Conservation (phyloP, 495 filamentous ascomycete genomes). For the Hypoxylon fragiforme region DNA sequence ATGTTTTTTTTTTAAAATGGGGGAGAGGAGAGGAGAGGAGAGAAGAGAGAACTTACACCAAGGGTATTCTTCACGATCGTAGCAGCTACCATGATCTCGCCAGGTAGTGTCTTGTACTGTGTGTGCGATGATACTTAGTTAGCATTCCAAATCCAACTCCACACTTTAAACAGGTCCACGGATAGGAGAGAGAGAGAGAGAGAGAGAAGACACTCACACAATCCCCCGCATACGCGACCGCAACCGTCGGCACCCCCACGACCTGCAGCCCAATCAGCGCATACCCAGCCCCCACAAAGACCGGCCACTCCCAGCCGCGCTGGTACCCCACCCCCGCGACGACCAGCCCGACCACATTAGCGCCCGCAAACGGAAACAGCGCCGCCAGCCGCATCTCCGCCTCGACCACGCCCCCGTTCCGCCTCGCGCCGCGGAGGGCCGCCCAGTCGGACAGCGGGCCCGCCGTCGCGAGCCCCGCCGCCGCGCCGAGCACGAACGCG, state of each 20-base stretch:
- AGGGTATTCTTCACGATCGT: conserved; percentile 63
- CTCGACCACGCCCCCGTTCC: conserved; percentile 63
- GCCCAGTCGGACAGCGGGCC: conserved; percentile 64
- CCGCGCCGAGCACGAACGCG: conserved; percentile 37
- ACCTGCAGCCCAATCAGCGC: conserved; percentile 60
- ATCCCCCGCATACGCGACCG: conserved; percentile 38
- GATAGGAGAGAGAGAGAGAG: background rate
- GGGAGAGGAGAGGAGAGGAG: background rate
- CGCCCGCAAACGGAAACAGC: conserved; percentile 60
- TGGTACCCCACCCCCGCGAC: conserved; percentile 63
- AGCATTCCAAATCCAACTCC: background rate
- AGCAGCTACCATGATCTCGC: conserved; percentile 60
- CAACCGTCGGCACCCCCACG: conserved; percentile 58
- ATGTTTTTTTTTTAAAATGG: too few relatives aligned
- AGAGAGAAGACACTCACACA: conserved; percentile 38
- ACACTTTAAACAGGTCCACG: background rate
- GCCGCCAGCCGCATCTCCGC: conserved; percentile 67
- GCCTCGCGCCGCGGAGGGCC: conserved; percentile 54
- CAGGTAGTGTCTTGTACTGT: conserved; percentile 63
- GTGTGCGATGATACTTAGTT: background rate
- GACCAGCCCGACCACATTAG: conserved; percentile 60
- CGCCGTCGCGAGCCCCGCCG: conserved; percentile 58
- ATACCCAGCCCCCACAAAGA: conserved; percentile 58
- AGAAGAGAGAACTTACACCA: conserved; percentile 33
- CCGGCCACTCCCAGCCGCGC: conserved; percentile 59